Evolutionary conservation across 345 rosid genomes (phyloP).

Genomic region (Eucalyptus pauciflora): DNA sequence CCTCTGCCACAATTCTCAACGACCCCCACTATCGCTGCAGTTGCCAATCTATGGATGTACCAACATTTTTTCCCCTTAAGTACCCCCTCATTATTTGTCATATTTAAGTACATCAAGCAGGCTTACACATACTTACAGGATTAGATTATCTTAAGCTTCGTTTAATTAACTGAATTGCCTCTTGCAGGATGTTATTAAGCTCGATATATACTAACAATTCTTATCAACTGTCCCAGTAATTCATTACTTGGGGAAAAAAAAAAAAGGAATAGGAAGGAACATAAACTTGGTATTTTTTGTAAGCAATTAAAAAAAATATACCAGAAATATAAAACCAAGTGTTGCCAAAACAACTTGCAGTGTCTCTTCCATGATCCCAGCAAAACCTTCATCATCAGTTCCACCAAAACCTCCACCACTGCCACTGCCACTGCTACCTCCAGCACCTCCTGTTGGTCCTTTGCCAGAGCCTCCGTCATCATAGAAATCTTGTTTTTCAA

Average conservation of each 20-base stretch:
- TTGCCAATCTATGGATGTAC: background rate
- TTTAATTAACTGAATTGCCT: background rate
- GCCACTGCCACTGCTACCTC: constrained; percentile 18
- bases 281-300: background rate
- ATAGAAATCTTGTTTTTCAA: constrained; percentile 35
- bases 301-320: background rate
- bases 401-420: constrained; percentile 25
- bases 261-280: background rate
- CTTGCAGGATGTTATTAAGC: background rate
- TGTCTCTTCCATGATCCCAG: constrained; percentile 41
- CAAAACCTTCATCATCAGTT: constrained; percentile 33
- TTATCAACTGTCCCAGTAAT: background rate
- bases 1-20: background rate
- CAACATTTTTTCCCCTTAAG: background rate
- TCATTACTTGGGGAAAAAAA: background rate
- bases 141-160: background rate
- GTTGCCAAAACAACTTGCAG: constrained; percentile 62
- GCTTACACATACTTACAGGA: background rate
- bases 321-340: constrained; percentile 53
- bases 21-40: background rate
- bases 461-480: constrained; percentile 34
- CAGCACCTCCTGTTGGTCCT: constrained; percentile 30
- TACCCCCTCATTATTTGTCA: background rate
- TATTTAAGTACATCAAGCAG: background rate
- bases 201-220: background rate